Conservation (phyloP, 2,329 filamentous ascomycete species). For the Aspergillus aculeatus region DNA sequence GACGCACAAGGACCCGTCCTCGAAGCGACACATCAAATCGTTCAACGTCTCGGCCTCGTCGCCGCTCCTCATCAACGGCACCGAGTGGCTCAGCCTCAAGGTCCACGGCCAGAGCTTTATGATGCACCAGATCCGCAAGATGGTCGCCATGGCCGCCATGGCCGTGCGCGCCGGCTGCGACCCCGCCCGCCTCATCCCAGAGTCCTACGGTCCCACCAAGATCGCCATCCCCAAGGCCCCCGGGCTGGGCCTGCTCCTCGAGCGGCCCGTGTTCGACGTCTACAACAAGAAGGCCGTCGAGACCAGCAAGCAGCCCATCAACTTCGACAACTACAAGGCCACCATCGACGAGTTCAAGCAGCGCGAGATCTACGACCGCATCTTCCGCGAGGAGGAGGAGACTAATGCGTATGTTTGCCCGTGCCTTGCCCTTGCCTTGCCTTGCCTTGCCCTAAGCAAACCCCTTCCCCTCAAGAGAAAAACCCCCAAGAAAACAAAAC, state of each 20-base stretch:
- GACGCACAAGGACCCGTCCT: slow-evolving; percentile 72
- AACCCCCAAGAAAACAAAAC: neutral
- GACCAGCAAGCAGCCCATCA: slow-evolving; percentile 63
- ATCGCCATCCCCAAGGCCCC: slow-evolving; percentile 94
- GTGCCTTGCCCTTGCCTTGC: too few relatives aligned
- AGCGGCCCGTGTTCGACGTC: slow-evolving; percentile 84
- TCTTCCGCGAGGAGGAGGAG: slow-evolving; percentile 85
- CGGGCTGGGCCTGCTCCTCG: slow-evolving; percentile 80
- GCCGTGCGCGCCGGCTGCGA: slow-evolving; percentile 81
- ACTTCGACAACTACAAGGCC: slow-evolving; percentile 74
- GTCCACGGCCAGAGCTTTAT: slow-evolving; percentile 99
- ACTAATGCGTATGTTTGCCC: slow-evolving; percentile 70
- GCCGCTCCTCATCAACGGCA: slow-evolving; percentile 83
- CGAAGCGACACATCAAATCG: slow-evolving; percentile 87
- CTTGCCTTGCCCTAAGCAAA: too few relatives aligned
- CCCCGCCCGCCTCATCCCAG: slow-evolving; percentile 61
- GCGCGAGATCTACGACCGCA: slow-evolving; percentile 83
- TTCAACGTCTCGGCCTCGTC: slow-evolving; percentile 66
- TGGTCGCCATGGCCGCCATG: slow-evolving; percentile 90
- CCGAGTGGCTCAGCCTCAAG: slow-evolving; percentile 92
- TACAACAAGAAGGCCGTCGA: slow-evolving; percentile 73
- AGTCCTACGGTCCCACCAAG: slow-evolving; percentile 69
- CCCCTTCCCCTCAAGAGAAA: too few relatives aligned
- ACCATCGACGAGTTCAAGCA: slow-evolving; percentile 89
- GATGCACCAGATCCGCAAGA: slow-evolving; percentile 99